A percentile compares a stretch with the other conserved stretches of the same genome.
These are phyloP conservation scores for Haberlea rhodopensis DNA, from an alignment of 257 asterid species.

Conservation along the genomic window DNA sequence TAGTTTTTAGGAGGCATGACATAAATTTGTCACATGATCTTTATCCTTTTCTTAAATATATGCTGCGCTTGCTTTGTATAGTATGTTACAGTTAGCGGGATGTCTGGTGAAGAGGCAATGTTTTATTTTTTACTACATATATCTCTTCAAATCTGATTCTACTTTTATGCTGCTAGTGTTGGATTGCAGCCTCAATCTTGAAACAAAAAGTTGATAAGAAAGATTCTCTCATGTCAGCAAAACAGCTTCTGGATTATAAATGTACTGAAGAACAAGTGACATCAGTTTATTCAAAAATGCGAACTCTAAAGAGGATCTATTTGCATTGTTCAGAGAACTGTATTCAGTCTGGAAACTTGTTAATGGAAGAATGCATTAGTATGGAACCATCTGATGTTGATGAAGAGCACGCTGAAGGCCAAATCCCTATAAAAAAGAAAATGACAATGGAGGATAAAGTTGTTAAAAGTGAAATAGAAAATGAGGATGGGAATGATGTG, in stretches of 20 bases:
- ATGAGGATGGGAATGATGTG: slow-evolving; percentile 17
- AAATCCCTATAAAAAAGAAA: not conserved
- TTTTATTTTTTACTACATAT: slow-evolving; percentile 13
- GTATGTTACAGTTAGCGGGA: not conserved
- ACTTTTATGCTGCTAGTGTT: slow-evolving; percentile 47
- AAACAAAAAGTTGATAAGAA: slow-evolving; percentile 51
- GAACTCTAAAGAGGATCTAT: slow-evolving; percentile 45
- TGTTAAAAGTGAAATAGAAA: slow-evolving; percentile 20
- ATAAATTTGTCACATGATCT: slow-evolving; percentile 6
- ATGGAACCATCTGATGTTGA: slow-evolving; percentile 5
- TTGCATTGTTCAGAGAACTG: slow-evolving; percentile 28
- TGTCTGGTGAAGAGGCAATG: not conserved
- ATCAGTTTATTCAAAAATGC: slow-evolving; percentile 48
- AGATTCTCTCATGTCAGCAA: slow-evolving; percentile 41
- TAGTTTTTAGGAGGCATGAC: slow-evolving; percentile 3
- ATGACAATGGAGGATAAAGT: slow-evolving; percentile 13
- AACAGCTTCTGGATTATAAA: slow-evolving; percentile 45
- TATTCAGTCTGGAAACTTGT: slow-evolving; percentile 15
- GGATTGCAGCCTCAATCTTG: slow-evolving; percentile 57
- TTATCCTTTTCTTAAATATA: slow-evolving; percentile 11
- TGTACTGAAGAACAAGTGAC: slow-evolving; percentile 58
- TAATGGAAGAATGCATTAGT: not conserved
- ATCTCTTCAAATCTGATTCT: slow-evolving; percentile 21
- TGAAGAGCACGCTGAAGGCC: not conserved
- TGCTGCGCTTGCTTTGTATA: not conserved